Conservation (phyloP, 2,329 filamentous ascomycete genomes). For the Chaetomium strumarium region DNA sequence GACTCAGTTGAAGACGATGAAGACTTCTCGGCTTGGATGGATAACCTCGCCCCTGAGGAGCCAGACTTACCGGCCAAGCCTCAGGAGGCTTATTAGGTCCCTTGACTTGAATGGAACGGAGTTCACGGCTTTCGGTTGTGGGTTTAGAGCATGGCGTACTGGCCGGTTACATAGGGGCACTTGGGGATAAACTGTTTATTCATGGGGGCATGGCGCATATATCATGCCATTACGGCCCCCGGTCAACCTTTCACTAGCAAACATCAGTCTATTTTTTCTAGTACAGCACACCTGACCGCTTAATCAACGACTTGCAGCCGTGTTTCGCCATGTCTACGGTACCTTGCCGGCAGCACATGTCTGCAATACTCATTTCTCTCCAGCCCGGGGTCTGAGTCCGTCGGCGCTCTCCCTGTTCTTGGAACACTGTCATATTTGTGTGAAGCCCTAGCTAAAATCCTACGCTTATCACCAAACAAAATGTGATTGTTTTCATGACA, state of each 20-base stretch:
- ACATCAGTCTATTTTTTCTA: background rate
- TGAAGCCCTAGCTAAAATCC: no score
- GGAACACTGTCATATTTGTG: no score
- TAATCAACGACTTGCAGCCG: no score
- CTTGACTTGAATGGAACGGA: background rate
- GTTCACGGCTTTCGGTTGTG: background rate
- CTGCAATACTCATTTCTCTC: no score
- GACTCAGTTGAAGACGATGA: slow-evolving; percentile 14
- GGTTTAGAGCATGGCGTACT: background rate
- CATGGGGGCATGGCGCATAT: background rate
- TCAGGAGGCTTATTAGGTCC: background rate
- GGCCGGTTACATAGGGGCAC: background rate
- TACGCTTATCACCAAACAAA: no score
- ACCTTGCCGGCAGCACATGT: no score
- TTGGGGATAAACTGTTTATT: background rate
- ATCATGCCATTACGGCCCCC: background rate
- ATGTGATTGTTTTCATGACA: no score
- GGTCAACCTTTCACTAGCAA: background rate
- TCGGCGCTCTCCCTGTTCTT: no score
- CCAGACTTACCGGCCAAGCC: background rate
- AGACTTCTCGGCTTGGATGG: slow-evolving; percentile 24
- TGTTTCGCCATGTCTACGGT: no score
- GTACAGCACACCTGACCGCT: background rate
- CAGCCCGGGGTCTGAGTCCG: no score
- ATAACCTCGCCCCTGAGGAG: slow-evolving; percentile 11